These are phyloP conservation scores for Sanguinoderma infundibulare DNA, from an alignment of 1,284 basidiomycete genomes.

Conservation along the genomic window DNA sequence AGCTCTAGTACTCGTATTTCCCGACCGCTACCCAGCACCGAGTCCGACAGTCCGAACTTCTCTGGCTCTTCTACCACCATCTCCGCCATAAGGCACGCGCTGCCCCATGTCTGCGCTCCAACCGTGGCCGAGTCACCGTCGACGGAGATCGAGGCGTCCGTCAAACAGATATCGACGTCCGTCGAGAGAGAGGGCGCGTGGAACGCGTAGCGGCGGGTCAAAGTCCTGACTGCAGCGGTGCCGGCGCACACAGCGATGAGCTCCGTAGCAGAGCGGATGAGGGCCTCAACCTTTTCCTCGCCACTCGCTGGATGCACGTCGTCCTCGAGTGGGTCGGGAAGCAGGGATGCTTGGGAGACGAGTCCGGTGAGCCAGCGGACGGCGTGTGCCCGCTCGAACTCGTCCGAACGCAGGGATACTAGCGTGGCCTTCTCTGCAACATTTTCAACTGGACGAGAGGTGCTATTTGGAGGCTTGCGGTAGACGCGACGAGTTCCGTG, in stretches of 20 bases:
- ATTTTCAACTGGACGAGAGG: background rate
- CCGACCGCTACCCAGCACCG: background rate
- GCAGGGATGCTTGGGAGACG: constrained; percentile 25
- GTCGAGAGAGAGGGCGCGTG: constrained; percentile 18
- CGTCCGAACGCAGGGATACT: constrained; percentile 46
- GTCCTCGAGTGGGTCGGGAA: constrained; percentile 21
- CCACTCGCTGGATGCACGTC: constrained; percentile 19
- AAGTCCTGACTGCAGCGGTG: constrained; percentile 43
- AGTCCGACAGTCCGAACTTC: constrained; percentile 49
- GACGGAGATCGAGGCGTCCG: constrained; percentile 71
- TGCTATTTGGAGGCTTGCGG: constrained; percentile 3
- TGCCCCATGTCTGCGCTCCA: constrained; percentile 92
- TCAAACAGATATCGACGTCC: constrained; percentile 53
- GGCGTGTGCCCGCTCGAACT: constrained; percentile 70
- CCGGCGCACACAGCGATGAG: constrained; percentile 45
- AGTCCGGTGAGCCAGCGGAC: constrained; percentile 69
- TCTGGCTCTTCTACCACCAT: constrained; percentile 67
- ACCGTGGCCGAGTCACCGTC: constrained; percentile 78
- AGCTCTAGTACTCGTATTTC: constrained; percentile 76
- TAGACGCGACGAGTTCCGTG: constrained; percentile 41
- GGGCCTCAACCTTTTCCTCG: constrained; percentile 30
- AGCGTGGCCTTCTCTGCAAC: constrained; percentile 11
- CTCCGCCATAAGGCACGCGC: constrained; percentile 82
- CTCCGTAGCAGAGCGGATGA: constrained; percentile 58
- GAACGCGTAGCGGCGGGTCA: constrained; percentile 49